These are phyloP conservation scores for Mallotus nudiflorus DNA, from an alignment of 345 rosid species.

Conservation along the genomic window DNA sequence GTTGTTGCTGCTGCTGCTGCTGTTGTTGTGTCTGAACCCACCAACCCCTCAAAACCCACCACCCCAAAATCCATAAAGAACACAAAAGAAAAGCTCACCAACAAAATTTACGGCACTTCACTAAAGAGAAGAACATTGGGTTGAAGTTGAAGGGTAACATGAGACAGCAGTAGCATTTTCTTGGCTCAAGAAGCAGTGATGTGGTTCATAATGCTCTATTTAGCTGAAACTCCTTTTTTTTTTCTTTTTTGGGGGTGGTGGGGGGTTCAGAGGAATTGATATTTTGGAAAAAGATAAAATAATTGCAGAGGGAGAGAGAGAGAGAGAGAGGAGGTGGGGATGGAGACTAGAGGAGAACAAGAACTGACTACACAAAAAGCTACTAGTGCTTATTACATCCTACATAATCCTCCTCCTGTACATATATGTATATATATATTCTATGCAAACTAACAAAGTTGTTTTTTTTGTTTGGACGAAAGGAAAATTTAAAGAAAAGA, in stretches of 20 bases:
- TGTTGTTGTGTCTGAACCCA: conserved; percentile 32
- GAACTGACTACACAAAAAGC: conserved; percentile 24
- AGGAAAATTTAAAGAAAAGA: too few species aligned
- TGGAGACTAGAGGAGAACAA: background rate
- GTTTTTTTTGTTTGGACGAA: too few species aligned
- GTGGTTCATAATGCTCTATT: too few species aligned
- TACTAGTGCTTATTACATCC: conserved; percentile 3
- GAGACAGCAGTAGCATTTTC: conserved; percentile 19
- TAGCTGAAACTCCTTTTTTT: background rate
- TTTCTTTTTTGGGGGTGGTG: background rate
- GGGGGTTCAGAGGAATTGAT: background rate
- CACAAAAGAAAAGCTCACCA: conserved; percentile 2
- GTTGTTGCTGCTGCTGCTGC: background rate
- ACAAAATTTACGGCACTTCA: conserved; percentile 17
- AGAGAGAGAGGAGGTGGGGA: background rate
- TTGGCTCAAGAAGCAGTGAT: background rate
- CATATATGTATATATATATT: too few species aligned
- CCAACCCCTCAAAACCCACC: conserved; percentile 48
- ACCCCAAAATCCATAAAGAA: conserved; percentile 55
- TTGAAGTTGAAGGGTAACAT: conserved; percentile 13
- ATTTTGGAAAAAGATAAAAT: conserved; percentile 30
- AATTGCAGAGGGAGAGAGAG: conserved; percentile 34
- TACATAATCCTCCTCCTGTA: conserved; percentile 6
- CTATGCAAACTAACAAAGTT: conserved; percentile 10
- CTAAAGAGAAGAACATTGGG: conserved; percentile 10